Base-by-base conservation (phyloP, 2,329 filamentous ascomycete genomes). In the Neopestalotiopsis sp. region DNA sequence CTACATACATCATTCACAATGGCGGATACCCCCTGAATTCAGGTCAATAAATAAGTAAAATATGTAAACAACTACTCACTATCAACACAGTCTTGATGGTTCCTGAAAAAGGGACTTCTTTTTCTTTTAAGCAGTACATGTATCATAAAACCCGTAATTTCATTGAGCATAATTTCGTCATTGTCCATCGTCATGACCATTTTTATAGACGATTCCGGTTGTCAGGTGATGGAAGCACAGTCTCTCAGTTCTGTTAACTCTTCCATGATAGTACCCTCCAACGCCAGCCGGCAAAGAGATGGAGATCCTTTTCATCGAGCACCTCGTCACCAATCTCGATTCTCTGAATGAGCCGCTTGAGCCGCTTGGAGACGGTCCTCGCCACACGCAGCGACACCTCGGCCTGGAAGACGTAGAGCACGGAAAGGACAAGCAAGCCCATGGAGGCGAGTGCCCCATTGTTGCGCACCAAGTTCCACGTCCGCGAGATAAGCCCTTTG, bases 371-470 rank as follows among this genome's bases (percentile, higher is more conserved):
- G 20, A 88, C 77, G 4, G 86, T 89, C 73, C 81, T 82, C 12
- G 85, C 86, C 3, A 88, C 86, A 4, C 86, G 83, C 61, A 89
- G 75, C 66, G 85, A 82, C 24, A 90, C 87, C 75, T 90, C 88
- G 74, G 87, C 88, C 73, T 85, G 83, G 71, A 90, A 90, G 13
- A 89, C 83, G 75, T 88, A 89, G 52, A 89, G 78, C 24, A 88
- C 84, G 2, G 86, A 84, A 71, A 89, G 85, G 2, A 89, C 85
- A 40, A 89, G 84, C 71, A 87, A 84, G 9, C 84, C 84, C 10
- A 89, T 70, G 45, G 83, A 83, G 1, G 86, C 86, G 32, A 88
- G 75, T 1, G 81, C 75, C 14, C 83, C 83, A 14, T 80, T 81
- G 4, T 85, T 82, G 10, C 82, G 78, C 1, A 86, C 75, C 6